Evolutionary conservation across 208 protist species (phyloP).

Genomic region (Wallacemonas sp.): DNA sequence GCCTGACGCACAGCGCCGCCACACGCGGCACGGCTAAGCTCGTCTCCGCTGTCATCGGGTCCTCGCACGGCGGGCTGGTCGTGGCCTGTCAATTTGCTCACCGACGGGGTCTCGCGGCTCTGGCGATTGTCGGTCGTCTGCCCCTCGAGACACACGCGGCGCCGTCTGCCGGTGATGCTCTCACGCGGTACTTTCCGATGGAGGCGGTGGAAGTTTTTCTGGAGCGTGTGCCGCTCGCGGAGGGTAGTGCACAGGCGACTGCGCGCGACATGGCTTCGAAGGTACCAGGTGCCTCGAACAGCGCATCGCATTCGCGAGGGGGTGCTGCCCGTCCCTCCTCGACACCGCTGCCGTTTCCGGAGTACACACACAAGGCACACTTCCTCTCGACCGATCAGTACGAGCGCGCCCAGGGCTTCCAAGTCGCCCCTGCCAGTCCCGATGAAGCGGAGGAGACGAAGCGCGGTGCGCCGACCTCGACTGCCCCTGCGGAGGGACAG

Average conservation of each 20-base stretch:
- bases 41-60: conserved; percentile 28
- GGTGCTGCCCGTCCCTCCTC: too few species aligned
- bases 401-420: not conserved
- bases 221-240: not conserved
- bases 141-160: conserved; percentile 16
- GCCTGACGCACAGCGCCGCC: conserved; percentile 6
- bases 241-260: not conserved
- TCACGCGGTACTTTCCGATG: conserved; percentile 15
- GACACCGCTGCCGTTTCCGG: too few species aligned
- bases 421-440: not conserved
- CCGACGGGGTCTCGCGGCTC: conserved; percentile 21
- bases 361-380: conserved; percentile 30
- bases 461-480: not conserved
- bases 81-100: conserved; percentile 33
- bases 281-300: too few species aligned
- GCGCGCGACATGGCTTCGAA: too few species aligned
- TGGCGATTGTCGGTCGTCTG: conserved; percentile 34
- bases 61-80: conserved; percentile 36
- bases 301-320: too few species aligned
- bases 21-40: not conserved
- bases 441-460: not conserved
- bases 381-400: conserved; percentile 28
- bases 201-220: conserved; percentile 8
- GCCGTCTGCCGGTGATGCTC: conserved; percentile 22
- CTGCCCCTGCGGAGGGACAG: not conserved